Base-by-base conservation (phyloP, 495 filamentous ascomycete genomes). In the Penicillium malachiteum region DNA sequence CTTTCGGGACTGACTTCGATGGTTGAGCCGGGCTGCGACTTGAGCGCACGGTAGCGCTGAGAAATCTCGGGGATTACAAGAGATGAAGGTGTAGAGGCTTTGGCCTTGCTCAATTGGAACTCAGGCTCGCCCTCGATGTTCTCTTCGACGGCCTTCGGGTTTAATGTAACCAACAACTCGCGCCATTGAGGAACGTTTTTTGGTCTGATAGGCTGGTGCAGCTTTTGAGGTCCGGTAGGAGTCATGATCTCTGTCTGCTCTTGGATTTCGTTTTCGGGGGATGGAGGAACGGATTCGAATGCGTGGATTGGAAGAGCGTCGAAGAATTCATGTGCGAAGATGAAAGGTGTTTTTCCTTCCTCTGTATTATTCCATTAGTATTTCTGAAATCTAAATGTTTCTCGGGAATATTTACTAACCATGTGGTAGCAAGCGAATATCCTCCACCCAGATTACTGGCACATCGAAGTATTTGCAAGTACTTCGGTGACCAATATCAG, bases 261-360 rank as follows among this genome's bases (percentile, higher is more conserved):
- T 50, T 56, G 59, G 16, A 51, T 46, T 52, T 67, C 60, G 54
- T 72, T 71, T 51, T 72, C 68, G 8, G 64, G 64, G 16, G 71
- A 42, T 13, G 78, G 70, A 31, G 78, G 69, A 33, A 91, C 71
- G 21, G 86, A 86, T 65, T 96, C 86, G 71, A 98, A 98, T 55
- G 91, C 88, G 71, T 98, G 91, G 64, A 98, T 96, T 37, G 94
- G 94, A 6, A 97, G 87, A n/a, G 94, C 94, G 64, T 98, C 94
- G 71, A 98, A 97, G 78, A 98, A 97, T 68, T 98, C 94, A 68
- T 98, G 94, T 10, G 93, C 94, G 35, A 97, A 81, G 48, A 97
- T 94, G 71, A 96, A 94, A 1, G 94, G 92, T 13, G 85, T 89
- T 61, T 90, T 91, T 57, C 76, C 55, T 77, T 71, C 64, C 78